Percentiles rank a stretch among this genome's conserved stretches.
Conservation (phyloP, 192 early-diverging fungal genomes). For the Dispira parvispora region DNA sequence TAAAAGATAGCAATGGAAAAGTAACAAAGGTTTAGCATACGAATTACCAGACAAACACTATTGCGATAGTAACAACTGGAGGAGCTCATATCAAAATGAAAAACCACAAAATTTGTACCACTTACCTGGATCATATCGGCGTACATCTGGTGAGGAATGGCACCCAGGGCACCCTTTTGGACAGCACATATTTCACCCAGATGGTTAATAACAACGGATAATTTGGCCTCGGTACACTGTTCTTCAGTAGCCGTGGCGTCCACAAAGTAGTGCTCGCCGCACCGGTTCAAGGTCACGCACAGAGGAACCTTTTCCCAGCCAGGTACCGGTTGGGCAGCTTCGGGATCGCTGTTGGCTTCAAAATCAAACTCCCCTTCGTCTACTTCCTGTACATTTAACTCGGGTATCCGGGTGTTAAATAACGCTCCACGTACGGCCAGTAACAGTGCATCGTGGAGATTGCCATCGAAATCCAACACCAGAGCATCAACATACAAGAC, state of each 20-base stretch:
- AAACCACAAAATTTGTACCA: too few species aligned
- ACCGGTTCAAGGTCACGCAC: slow-evolving; percentile 70
- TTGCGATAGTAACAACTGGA: too few species aligned
- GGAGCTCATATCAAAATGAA: too few species aligned
- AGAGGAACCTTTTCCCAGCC: slow-evolving; percentile 72
- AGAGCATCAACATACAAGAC: slow-evolving; percentile 78
- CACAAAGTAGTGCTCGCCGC: slow-evolving; percentile 64
- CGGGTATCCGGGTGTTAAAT: slow-evolving; percentile 71
- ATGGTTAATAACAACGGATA: slow-evolving; percentile 69
- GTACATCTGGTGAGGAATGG: slow-evolving; percentile 58
- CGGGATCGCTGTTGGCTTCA: slow-evolving; percentile 79
- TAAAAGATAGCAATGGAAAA: too few species aligned
- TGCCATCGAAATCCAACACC: slow-evolving; percentile 79
- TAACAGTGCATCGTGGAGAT: slow-evolving; percentile 68
- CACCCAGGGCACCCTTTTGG: slow-evolving; percentile 64
- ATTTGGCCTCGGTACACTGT: slow-evolving; percentile 56
- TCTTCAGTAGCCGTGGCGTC: slow-evolving; percentile 88
- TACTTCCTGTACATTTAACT: slow-evolving; percentile 62
- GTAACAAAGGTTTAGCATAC: too few species aligned
- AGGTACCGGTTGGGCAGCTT: slow-evolving; percentile 58
- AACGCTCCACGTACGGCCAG: slow-evolving; percentile 78
- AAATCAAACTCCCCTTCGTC: slow-evolving; percentile 73
- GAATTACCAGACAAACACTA: too few species aligned
- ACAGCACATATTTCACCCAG: slow-evolving; percentile 66
- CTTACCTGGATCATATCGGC: slow-evolving; percentile 65